These are phyloP conservation scores for Fusarium verrucosum DNA, from an alignment of 2,329 filamentous ascomycete species.

Conservation along the genomic window DNA sequence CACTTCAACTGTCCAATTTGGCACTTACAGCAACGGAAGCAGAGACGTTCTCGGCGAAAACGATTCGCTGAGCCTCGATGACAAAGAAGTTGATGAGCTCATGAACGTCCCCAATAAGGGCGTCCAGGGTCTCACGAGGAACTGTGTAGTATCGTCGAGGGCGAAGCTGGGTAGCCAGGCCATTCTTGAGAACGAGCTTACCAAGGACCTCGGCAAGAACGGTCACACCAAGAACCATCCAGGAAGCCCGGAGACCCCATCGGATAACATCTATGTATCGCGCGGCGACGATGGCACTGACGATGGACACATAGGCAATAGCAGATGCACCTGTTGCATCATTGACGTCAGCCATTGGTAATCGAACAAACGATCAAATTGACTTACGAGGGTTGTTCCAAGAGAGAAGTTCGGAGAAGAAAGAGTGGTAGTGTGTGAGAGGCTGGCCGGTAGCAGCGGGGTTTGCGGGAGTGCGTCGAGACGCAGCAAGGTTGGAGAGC, in stretches of 20 bases:
- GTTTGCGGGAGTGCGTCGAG: constrained; percentile 63
- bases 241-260: constrained; percentile 72
- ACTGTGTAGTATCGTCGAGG: constrained; percentile 74
- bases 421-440: constrained; percentile 75
- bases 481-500: constrained; percentile 66
- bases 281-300: constrained; percentile 68
- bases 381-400: constrained; percentile 73
- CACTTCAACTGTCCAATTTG: constrained; percentile 20
- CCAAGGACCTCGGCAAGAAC: constrained; percentile 69
- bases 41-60: constrained; percentile 73
- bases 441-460: constrained; percentile 69
- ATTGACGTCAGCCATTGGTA: constrained; percentile 26
- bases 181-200: constrained; percentile 68
- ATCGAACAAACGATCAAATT: neutral
- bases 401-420: constrained; percentile 74
- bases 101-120: constrained; percentile 69
- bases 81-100: constrained; percentile 78
- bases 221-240: constrained; percentile 68
- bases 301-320: constrained; percentile 68
- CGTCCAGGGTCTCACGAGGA: constrained; percentile 68
- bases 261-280: constrained; percentile 73
- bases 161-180: constrained; percentile 71
- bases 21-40: constrained; percentile 67
- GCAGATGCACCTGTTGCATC: constrained; percentile 64
- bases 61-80: constrained; percentile 73